Percentiles rank a stretch among this genome's conserved stretches.
Conservation (phyloP, 116 monocot species). For the Trichopus zeylanicus region DNA sequence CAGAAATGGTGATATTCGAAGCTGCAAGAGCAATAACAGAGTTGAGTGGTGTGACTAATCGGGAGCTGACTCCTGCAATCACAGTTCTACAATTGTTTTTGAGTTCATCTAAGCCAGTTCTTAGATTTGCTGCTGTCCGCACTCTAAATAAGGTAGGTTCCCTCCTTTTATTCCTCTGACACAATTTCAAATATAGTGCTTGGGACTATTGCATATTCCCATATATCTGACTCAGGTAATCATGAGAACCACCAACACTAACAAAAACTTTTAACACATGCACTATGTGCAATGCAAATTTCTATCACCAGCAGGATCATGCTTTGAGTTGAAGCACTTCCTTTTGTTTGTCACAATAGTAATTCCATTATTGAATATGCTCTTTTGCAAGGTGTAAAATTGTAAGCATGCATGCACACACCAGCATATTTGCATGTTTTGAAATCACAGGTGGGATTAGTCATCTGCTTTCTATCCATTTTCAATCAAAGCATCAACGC, state of each 20-base stretch:
- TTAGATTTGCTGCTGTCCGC: slow-evolving; percentile 96
- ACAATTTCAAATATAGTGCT: neutral
- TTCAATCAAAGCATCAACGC: neutral
- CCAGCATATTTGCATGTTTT: neutral
- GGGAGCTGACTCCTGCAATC: slow-evolving; percentile 92
- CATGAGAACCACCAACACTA: too few species aligned
- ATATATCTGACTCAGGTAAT: too few species aligned
- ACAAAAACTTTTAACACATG: too few species aligned
- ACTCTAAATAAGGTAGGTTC: slow-evolving; percentile 83
- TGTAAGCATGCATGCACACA: neutral
- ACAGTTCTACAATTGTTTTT: slow-evolving; percentile 91
- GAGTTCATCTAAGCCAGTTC: slow-evolving; percentile 96
- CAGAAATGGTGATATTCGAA: slow-evolving; percentile 97
- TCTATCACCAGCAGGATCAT: neutral
- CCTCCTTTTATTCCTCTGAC: neutral
- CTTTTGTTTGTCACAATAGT: neutral
- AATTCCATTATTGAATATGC: neutral
- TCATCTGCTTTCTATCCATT: too few species aligned
- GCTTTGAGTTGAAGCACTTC: neutral
- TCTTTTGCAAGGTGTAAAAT: too few species aligned
- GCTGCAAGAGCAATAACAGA: slow-evolving; percentile 97
- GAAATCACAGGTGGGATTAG: too few species aligned
- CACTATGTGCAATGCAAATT: neutral
- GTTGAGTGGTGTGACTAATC: slow-evolving; percentile 73
- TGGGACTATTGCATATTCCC: too few species aligned